Evolutionary conservation across 345 rosid genomes (phyloP).

Genomic region (Populus alba): DNA sequence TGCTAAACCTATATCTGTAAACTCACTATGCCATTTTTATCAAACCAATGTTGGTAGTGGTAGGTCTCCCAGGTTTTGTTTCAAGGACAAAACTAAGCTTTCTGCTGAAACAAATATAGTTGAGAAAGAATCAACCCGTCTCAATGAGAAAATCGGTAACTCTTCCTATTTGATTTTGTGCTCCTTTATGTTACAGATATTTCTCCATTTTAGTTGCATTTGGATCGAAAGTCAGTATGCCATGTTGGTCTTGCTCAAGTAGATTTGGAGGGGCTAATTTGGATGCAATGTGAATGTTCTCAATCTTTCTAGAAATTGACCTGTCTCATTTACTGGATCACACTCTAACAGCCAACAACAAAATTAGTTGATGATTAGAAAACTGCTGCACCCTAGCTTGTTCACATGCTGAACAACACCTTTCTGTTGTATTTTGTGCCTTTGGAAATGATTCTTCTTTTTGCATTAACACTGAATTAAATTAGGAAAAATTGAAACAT

Average conservation of each 20-base stretch:
- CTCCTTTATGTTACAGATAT: neutral
- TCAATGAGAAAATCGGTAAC: slow-evolving; percentile 47
- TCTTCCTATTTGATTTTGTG: neutral
- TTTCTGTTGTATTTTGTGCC: neutral
- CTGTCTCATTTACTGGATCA: neutral
- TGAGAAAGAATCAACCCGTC: slow-evolving; percentile 43
- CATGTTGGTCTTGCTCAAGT: too few species aligned
- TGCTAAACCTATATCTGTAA: slow-evolving; percentile 22
- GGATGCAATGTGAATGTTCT: neutral
- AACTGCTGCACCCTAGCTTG: neutral
- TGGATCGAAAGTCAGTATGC: too few species aligned
- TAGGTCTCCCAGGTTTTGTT: slow-evolving; percentile 24
- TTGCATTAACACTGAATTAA: neutral
- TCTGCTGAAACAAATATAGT: slow-evolving; percentile 48
- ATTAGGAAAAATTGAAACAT: too few species aligned
- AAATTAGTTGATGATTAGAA: neutral
- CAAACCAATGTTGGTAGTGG: slow-evolving; percentile 26
- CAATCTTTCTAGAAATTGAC: neutral
- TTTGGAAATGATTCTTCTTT: neutral
- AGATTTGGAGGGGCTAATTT: neutral
- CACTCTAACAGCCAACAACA: neutral
- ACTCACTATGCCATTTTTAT: slow-evolving; percentile 22
- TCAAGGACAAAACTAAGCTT: slow-evolving; percentile 42
- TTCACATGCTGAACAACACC: neutral
- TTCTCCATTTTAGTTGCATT: neutral